phyloP scores from a whole-genome alignment of 2,329 filamentous ascomycete species.

The Pezicula neosporulosa region DNA sequence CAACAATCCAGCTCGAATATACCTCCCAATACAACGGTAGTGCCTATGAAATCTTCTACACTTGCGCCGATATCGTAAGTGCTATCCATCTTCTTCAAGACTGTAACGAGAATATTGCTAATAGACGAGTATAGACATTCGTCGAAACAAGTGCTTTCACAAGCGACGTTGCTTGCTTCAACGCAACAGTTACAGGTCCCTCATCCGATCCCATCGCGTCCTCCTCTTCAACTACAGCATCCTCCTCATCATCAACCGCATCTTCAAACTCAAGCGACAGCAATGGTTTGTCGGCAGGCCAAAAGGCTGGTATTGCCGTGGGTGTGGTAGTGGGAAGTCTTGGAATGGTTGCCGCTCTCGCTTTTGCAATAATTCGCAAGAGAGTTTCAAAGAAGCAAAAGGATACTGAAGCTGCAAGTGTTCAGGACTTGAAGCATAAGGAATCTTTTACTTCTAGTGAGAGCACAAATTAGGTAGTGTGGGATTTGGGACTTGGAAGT shows the following conservation, averaged over 20 bases:
- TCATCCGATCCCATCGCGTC: background rate
- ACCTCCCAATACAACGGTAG: constrained; percentile 39
- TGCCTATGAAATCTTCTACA: constrained; percentile 43
- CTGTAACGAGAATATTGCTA: background rate
- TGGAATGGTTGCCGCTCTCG: background rate
- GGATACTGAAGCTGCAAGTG: background rate
- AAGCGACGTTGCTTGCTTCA: constrained; percentile 1
- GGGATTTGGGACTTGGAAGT: too few species aligned
- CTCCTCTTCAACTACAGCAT: background rate
- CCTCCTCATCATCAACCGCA: background rate
- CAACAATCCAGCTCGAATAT: constrained; percentile 47
- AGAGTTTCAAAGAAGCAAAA: background rate
- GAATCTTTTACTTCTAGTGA: background rate
- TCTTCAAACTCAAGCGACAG: background rate
- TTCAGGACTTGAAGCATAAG: background rate
- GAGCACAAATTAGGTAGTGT: background rate
- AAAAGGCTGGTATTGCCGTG: background rate
- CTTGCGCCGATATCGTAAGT: constrained; percentile 43
- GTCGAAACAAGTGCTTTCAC: constrained; percentile 1
- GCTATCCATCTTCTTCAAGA: background rate
- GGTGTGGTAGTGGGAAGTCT: background rate
- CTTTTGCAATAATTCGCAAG: background rate
- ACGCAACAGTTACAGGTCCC: background rate
- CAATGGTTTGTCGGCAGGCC: background rate
- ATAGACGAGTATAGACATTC: background rate